Conservation (phyloP, 257 asterid genomes). For the Plantago major region DNA sequence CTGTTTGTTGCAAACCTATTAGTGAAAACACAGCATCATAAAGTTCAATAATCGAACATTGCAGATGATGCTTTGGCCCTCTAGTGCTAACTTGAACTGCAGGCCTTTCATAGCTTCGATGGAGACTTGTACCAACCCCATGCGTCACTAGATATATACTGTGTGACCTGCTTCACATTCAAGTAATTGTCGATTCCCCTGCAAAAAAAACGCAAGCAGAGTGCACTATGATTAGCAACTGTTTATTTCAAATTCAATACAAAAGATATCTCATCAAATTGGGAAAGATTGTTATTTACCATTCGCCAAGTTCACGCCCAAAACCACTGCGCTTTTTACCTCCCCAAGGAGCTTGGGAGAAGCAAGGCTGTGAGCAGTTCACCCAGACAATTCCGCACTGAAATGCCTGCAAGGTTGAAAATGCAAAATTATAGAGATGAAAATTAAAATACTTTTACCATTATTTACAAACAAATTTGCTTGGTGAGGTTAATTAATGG, state of each 20-base stretch:
- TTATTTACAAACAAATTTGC: not conserved
- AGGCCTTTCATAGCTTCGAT: slow-evolving; percentile 47
- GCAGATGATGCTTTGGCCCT: not conserved
- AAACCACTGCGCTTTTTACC: slow-evolving; percentile 95
- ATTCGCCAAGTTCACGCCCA: slow-evolving; percentile 96
- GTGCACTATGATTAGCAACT: not conserved
- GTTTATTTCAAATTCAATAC: not conserved
- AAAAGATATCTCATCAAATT: not conserved
- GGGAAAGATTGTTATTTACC: slow-evolving; percentile 37
- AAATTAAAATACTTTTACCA: not conserved
- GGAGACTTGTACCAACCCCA: slow-evolving; percentile 94
- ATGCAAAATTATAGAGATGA: not conserved
- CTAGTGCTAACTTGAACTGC: not conserved
- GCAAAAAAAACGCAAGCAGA: slow-evolving; percentile 15
- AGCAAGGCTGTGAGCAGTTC: slow-evolving; percentile 95
- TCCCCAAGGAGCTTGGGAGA: slow-evolving; percentile 96
- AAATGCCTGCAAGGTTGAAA: slow-evolving; percentile 55
- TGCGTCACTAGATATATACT: slow-evolving; percentile 50
- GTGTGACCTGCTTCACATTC: slow-evolving; percentile 81
- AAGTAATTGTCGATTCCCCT: slow-evolving; percentile 93
- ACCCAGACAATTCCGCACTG: slow-evolving; percentile 84
- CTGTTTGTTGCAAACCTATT: not conserved
- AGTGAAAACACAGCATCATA: not conserved
- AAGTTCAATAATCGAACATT: not conserved
- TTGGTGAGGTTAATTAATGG: slow-evolving; percentile 4